Percentiles rank a stretch among this genome's conserved stretches.
Evolutionary conservation across 768 basidiomycete genomes (phyloP).

Genomic region (Kwoniella dejecticola): DNA sequence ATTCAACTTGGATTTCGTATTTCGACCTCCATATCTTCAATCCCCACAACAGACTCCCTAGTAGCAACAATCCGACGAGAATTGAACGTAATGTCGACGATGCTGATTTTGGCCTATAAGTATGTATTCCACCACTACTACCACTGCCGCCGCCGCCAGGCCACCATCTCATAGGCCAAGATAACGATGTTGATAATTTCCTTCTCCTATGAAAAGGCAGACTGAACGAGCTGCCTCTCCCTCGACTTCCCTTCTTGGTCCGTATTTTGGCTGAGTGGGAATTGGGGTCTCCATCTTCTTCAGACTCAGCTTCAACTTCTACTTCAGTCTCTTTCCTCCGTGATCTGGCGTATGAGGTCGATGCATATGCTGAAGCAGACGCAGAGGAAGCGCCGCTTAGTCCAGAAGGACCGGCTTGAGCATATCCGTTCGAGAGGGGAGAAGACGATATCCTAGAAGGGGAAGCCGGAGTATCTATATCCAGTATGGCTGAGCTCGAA

Average conservation of each 20-base stretch:
- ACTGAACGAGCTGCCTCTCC: constrained; percentile 37
- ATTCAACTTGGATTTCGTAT: constrained; percentile 78
- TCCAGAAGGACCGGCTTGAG: constrained; percentile 9
- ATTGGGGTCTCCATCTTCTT: constrained; percentile 23
- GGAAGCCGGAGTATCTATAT: constrained; percentile 2
- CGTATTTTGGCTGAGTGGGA: neutral
- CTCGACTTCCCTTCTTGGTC: constrained; percentile 14
- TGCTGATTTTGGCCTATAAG: neutral
- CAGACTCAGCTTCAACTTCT: constrained; percentile 23
- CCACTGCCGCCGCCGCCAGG: constrained; percentile 24
- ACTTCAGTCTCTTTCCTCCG: constrained; percentile 30
- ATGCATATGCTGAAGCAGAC: constrained; percentile 5
- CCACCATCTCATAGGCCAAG: constrained; percentile 18
- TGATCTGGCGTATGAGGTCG: constrained; percentile 24
- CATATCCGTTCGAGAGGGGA: constrained; percentile 10
- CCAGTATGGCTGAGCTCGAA: neutral
- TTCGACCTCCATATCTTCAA: constrained; percentile 58
- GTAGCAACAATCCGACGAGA: constrained; percentile 4
- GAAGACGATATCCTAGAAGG: constrained; percentile 8
- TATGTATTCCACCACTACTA: neutral
- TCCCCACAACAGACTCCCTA: constrained; percentile 22
- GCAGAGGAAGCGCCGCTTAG: neutral
- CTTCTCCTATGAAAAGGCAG: constrained; percentile 40
- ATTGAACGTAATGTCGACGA: neutral
- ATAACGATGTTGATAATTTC: constrained; percentile 9